These are phyloP conservation scores for Tolypocladium pustulatum DNA, from an alignment of 2,329 filamentous ascomycete genomes.

Conservation along the genomic window DNA sequence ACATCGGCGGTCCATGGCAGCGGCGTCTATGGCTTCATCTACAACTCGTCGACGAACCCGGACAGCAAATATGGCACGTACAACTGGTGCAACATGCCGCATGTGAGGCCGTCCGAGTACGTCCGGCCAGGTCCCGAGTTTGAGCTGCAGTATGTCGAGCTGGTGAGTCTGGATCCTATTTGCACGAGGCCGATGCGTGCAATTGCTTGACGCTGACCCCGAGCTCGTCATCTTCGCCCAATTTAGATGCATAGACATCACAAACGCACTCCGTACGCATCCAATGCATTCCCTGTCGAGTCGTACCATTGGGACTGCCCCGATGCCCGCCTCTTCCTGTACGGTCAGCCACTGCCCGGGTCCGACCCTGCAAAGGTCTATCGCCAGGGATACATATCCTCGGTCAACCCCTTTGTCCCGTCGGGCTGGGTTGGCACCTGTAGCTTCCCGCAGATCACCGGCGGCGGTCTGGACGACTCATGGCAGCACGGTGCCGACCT, in stretches of 20 bases:
- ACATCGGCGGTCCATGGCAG: constrained; percentile 42
- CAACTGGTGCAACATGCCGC: constrained; percentile 85
- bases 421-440: constrained; percentile 63
- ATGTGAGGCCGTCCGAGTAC: constrained; percentile 61
- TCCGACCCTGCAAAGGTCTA: constrained; percentile 45
- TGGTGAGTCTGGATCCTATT: constrained; percentile 34
- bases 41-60: constrained; percentile 53
- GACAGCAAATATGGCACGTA: constrained; percentile 50
- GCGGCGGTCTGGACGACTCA: constrained; percentile 60
- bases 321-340: constrained; percentile 60
- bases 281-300: constrained; percentile 68
- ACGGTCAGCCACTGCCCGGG: constrained; percentile 45
- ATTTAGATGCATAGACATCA: constrained; percentile 67
- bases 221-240: background rate
- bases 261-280: constrained; percentile 71
- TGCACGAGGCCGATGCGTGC: background rate
- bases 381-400: constrained; percentile 53
- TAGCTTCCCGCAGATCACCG: constrained; percentile 72
- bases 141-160: constrained; percentile 63
- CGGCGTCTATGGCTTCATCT: constrained; percentile 65
- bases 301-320: constrained; percentile 63
- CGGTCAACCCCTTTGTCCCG: constrained; percentile 56
- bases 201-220: background rate
- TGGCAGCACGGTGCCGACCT: constrained; percentile 69
- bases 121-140: constrained; percentile 41